Conservation (phyloP, 73 alveolate species). For the Tetrahymena elliotti region DNA sequence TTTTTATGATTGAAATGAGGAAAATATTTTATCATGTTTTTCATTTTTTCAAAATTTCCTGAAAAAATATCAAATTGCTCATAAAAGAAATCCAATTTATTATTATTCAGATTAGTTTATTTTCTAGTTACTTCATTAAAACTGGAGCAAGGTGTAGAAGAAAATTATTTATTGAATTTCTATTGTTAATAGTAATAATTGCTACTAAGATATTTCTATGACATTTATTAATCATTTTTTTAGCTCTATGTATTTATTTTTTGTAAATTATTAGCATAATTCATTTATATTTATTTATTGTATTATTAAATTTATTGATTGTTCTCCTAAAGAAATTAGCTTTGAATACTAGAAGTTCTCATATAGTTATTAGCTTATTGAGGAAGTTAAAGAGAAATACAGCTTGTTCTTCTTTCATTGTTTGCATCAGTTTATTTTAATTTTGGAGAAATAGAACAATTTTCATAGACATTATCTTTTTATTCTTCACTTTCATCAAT, state of each 20-base stretch:
- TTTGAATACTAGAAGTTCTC: not conserved
- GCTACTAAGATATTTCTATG: not conserved
- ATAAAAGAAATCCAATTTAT: not conserved
- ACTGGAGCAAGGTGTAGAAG: not conserved
- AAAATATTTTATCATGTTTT: not conserved
- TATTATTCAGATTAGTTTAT: not conserved
- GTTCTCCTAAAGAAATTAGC: not conserved
- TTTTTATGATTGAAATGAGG: not conserved
- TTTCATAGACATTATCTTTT: not conserved
- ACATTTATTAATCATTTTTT: not conserved
- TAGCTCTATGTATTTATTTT: not conserved
- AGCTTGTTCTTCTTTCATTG: not conserved
- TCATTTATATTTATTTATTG: too few relatives aligned
- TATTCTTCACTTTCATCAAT: not conserved
- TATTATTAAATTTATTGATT: too few relatives aligned
- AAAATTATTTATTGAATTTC: not conserved
- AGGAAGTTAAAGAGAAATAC: not conserved
- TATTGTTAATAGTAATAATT: too few relatives aligned
- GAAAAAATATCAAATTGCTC: not conserved
- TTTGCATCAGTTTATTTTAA: not conserved
- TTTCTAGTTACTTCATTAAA: not conserved
- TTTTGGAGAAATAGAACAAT: not conserved
- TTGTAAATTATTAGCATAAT: too few relatives aligned
- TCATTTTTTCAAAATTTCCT: not conserved
- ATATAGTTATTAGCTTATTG: too few relatives aligned